Evolutionary conservation across 2,329 filamentous ascomycete genomes (phyloP).

Genomic region (Coniella vitis): DNA sequence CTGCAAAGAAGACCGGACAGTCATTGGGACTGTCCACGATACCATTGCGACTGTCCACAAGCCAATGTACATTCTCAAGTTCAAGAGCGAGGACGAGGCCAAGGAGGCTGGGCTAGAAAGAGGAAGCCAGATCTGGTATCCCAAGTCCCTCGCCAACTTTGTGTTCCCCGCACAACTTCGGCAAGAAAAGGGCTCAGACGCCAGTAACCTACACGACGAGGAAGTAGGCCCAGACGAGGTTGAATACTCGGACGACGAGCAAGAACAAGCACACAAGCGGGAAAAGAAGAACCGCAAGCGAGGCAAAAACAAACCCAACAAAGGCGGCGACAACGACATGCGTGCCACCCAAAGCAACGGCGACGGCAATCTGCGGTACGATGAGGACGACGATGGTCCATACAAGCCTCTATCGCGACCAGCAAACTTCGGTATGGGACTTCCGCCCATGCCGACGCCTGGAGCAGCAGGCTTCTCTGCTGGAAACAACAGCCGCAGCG

Average conservation of each 20-base stretch:
- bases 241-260: conserved; percentile 96
- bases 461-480: conserved; percentile 7
- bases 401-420: conserved; percentile 69
- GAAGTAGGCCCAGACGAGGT: conserved; percentile 79
- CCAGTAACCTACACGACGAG: conserved; percentile 91
- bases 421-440: conserved; percentile 49
- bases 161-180: conserved; percentile 82
- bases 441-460: conserved; percentile 37
- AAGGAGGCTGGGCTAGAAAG: conserved; percentile 58
- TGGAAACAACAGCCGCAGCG: conserved; percentile 20
- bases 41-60: conserved; percentile 79
- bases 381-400: conserved; percentile 60
- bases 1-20: conserved; percentile 65
- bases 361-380: conserved; percentile 52
- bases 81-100: conserved; percentile 63
- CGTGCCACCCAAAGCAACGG: conserved; percentile 25
- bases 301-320: conserved; percentile 40
- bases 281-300: conserved; percentile 59
- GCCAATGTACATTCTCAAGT: conserved; percentile 78
- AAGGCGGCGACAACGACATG: conserved; percentile 32
- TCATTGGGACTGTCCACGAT: conserved; percentile 79
- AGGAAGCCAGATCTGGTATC: conserved; percentile 71
- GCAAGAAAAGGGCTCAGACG: conserved; percentile 79
- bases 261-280: conserved; percentile 75
- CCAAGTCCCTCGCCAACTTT: conserved; percentile 68